Percentiles rank a stretch among this genome's conserved stretches.
phyloP scores from a whole-genome alignment of 2,329 filamentous ascomycete species.

The Escovopsis sp. region DNA sequence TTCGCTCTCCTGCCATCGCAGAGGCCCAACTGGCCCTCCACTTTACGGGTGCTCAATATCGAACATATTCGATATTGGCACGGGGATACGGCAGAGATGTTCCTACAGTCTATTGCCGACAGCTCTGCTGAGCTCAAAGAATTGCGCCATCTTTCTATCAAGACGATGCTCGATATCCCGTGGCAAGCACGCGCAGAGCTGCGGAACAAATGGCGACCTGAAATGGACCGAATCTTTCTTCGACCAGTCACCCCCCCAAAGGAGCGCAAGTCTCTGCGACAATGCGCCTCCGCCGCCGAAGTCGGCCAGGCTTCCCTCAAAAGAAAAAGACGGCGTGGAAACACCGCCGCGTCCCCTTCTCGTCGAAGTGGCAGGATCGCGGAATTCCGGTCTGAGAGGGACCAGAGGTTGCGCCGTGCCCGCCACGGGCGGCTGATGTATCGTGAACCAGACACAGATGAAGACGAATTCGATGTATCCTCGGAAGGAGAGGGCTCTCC shows the following conservation, averaged over 20 bases:
- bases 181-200: conserved; percentile 76
- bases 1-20: conserved; percentile 48
- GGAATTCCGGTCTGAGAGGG: conserved; percentile 9
- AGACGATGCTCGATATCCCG: conserved; percentile 61
- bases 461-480: conserved; percentile 24
- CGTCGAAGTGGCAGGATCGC: conserved; percentile 24
- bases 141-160: conserved; percentile 57
- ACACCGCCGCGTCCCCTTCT: conserved; percentile 13
- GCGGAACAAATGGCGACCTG: conserved; percentile 61
- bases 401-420: conserved; percentile 7
- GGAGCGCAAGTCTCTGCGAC: conserved; percentile 11
- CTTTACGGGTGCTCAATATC: conserved; percentile 57
- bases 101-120: conserved; percentile 66
- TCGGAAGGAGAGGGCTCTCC: conserved; percentile 1
- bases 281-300: conserved; percentile 5
- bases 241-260: conserved; percentile 29
- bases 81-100: conserved; percentile 53
- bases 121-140: conserved; percentile 49
- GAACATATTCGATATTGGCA: conserved; percentile 65
- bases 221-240: conserved; percentile 52
- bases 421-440: conserved; percentile 19
- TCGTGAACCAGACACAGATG: conserved; percentile 30
- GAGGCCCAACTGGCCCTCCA: conserved; percentile 63
- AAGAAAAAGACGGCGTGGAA: conserved; percentile 6
- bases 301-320: conserved; percentile 4